Percentiles rank a stretch among this genome's conserved stretches.
Evolutionary conservation across 345 rosid genomes (phyloP).

Genomic region (Raphanus sativus): DNA sequence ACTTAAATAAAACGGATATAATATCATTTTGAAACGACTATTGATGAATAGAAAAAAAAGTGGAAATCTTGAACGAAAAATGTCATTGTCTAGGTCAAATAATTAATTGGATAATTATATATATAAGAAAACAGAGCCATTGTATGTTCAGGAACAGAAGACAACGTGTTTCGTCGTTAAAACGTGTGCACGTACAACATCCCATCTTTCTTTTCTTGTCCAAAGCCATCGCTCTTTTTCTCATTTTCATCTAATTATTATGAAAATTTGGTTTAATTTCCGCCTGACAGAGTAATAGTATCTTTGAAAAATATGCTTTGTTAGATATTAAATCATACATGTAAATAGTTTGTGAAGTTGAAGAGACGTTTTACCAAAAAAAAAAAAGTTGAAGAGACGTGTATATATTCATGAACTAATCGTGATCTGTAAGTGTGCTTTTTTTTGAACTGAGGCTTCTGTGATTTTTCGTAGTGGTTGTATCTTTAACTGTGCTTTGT

Average conservation of each 20-base stretch:
- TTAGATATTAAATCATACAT: constrained; percentile 21
- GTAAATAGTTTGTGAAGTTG: constrained; percentile 9
- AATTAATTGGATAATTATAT: not conserved
- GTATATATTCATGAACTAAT: constrained; percentile 16
- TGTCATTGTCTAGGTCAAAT: not conserved
- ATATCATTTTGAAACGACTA: not conserved
- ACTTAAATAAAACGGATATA: too few relatives aligned
- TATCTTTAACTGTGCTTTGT: not conserved
- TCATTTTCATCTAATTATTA: not conserved
- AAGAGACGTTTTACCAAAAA: not conserved
- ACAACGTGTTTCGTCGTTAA: not conserved
- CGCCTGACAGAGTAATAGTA: constrained; percentile 5
- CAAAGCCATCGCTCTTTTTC: not conserved
- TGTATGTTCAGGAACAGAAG: not conserved
- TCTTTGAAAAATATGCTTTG: constrained; percentile 14
- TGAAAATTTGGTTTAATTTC: constrained; percentile 14
- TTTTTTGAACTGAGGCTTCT: too few relatives aligned
- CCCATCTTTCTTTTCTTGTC: constrained; percentile 14
- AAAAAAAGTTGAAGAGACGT: constrained; percentile 13
- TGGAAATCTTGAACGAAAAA: not conserved
- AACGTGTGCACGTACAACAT: not conserved
- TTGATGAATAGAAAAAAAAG: not conserved
- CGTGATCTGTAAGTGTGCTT: constrained; percentile 13
- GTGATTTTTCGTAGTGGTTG: not conserved
- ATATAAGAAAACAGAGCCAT: not conserved